Base-by-base conservation (phyloP, 1,139 yeast genomes). In the Candida albicans region DNA sequence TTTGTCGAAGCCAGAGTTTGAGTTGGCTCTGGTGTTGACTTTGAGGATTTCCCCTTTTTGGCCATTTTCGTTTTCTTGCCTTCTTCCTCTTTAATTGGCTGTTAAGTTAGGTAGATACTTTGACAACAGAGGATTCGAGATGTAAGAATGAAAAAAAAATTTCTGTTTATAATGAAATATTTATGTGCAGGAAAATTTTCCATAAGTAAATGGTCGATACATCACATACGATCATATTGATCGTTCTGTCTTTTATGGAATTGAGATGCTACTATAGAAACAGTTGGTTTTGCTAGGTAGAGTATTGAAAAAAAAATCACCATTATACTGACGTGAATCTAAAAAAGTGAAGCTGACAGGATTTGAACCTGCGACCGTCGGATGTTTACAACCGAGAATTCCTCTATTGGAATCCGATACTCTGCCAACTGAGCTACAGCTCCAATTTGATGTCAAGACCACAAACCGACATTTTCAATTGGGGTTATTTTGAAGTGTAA, bases 351-450 rank as follows among this genome's bases (percentile, higher is more conserved):
- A 60, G 57, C 61, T 55, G 62, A 57, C 64, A 58, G 62, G 64
- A 59, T 58, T 59, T 57, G 64, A 59, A 59, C 64, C 63, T 57
- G 62, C 64, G 58, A 59, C 62, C 63, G 52, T 56, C 55, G 53
- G 64, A 56, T 56, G 38, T 39, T 29, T 36, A 39, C 42, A 26
- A 33, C 35, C 24, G 30, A 35, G 38, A 15, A 26, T 32, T 32
- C 34, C 34, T 32, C 31, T 29, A 39, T 53, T 59, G 64, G 64
- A 59, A 52, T 57, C 64, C 53, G 55, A 58, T 52, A 58, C 64
- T 58, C 62, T 59, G 57, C 64, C 64, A 59, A 50, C 58, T 59
- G 62, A 58, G 63, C 64, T 62, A 59, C 64, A 55, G 62, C 62
- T 54, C 62, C 39, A 42, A 41, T 49, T n/a, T 49, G 44, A 31